Percentiles rank a stretch among this genome's conserved stretches.
These are phyloP conservation scores for Osmanthus fragrans DNA, from an alignment of 257 asterid genomes.

Conservation along the genomic window DNA sequence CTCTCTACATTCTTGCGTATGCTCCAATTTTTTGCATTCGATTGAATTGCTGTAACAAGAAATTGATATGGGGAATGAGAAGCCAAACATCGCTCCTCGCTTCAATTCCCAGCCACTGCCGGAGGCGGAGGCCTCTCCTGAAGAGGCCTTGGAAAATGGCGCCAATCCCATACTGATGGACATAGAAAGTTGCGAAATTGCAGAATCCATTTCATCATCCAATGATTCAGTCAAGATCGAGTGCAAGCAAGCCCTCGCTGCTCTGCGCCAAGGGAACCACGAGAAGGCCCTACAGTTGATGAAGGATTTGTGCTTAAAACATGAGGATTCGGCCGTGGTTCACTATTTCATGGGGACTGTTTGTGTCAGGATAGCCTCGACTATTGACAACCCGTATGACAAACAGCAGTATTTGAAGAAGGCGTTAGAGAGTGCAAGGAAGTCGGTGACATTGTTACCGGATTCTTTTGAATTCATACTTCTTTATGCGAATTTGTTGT, in stretches of 20 bases:
- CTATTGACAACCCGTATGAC: slow-evolving; percentile 54
- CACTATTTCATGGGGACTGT: slow-evolving; percentile 70
- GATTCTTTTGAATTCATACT: slow-evolving; percentile 69
- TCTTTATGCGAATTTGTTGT: slow-evolving; percentile 72
- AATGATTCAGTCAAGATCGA: slow-evolving; percentile 19
- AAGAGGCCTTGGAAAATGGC: not conserved
- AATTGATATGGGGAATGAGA: not conserved
- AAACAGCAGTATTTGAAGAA: slow-evolving; percentile 63
- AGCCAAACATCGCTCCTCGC: not conserved
- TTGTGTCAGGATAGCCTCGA: slow-evolving; percentile 53
- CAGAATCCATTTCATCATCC: slow-evolving; percentile 7
- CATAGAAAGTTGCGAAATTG: not conserved
- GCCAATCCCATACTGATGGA: not conserved
- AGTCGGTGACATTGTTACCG: slow-evolving; percentile 55
- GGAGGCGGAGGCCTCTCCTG: not conserved
- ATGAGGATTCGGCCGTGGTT: slow-evolving; percentile 55
- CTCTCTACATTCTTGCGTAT: too few relatives aligned
- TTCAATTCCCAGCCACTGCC: not conserved
- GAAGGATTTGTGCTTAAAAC: slow-evolving; percentile 65
- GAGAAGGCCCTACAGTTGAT: slow-evolving; percentile 67
- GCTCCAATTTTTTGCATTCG: not conserved
- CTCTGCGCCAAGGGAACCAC: slow-evolving; percentile 67
- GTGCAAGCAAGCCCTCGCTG: slow-evolving; percentile 68
- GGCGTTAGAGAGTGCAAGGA: slow-evolving; percentile 70
- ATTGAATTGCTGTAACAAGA: not conserved